Percentiles rank a stretch among this genome's conserved stretches.
These are phyloP conservation scores for Yamadazyma triangularis DNA, from an alignment of 1,139 yeast species.

Conservation along the genomic window DNA sequence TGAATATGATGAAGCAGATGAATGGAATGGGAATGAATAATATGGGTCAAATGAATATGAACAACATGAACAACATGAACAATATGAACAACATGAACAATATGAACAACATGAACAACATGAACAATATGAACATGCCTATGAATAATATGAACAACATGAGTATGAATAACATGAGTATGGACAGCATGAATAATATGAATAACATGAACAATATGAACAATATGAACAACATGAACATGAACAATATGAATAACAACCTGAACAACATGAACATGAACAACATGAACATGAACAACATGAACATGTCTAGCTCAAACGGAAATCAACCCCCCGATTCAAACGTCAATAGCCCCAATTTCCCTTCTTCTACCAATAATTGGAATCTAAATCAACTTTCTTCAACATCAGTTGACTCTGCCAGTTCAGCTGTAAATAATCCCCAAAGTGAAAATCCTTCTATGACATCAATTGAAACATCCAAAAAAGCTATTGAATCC, in stretches of 20 bases:
- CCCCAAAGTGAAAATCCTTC: not conserved
- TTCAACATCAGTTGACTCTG: not conserved
- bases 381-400: not conserved
- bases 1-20: slow-evolving; percentile 3
- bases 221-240: slow-evolving; percentile 3
- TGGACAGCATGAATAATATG: slow-evolving; percentile 3
- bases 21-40: slow-evolving; percentile 1
- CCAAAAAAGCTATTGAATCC: not conserved
- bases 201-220: slow-evolving; percentile 3
- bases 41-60: slow-evolving; percentile 1
- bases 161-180: slow-evolving; percentile 3
- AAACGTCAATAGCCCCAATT: not conserved
- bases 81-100: slow-evolving; percentile 17
- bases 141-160: slow-evolving; percentile 2
- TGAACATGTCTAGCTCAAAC: not conserved
- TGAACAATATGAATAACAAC: slow-evolving; percentile 1
- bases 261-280: slow-evolving; percentile 1
- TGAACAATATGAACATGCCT: slow-evolving; percentile 4
- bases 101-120: slow-evolving; percentile 17
- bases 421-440: not conserved
- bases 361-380: no score
- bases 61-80: slow-evolving; percentile 18
- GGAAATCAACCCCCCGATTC: not conserved
- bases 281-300: not conserved
- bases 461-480: not conserved